A percentile compares a stretch with the other conserved stretches of the same genome.
These are phyloP conservation scores for Aegilops longissima DNA, from an alignment of 176 grass and related monocot genomes.

Conservation along the genomic window DNA sequence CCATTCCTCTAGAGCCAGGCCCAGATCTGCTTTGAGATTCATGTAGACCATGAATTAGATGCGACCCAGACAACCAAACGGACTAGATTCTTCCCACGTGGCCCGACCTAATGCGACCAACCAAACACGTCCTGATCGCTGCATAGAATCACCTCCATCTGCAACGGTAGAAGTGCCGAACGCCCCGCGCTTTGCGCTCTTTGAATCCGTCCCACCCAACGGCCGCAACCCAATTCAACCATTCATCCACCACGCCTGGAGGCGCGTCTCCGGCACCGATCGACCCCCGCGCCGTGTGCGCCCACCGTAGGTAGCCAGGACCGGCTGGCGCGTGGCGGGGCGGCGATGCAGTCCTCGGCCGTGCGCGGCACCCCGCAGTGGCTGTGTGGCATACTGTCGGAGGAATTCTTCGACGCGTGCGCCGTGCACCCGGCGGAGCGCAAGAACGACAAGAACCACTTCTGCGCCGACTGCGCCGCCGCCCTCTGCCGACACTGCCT, in stretches of 20 bases:
- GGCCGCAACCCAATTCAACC: not conserved
- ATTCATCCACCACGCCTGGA: too few relatives aligned
- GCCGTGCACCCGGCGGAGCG: constrained; percentile 36
- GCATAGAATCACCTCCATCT: not conserved
- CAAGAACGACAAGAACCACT: constrained; percentile 65
- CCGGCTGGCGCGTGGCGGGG: not conserved
- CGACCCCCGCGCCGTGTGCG: not conserved
- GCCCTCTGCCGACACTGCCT: constrained; percentile 57
- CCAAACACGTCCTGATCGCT: too few relatives aligned
- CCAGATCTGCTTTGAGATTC: too few relatives aligned
- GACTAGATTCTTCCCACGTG: too few relatives aligned
- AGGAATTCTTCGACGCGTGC: constrained; percentile 59
- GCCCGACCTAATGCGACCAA: too few relatives aligned
- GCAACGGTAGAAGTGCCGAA: not conserved
- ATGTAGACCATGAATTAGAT: too few relatives aligned
- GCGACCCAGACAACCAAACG: too few relatives aligned
- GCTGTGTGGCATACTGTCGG: constrained; percentile 38
- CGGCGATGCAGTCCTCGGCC: constrained; percentile 8
- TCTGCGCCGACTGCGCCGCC: constrained; percentile 49
- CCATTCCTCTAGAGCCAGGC: too few relatives aligned
- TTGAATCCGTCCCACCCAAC: constrained; percentile 14
- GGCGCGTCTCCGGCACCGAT: not conserved
- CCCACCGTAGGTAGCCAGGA: not conserved
- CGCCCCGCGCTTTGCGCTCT: constrained; percentile 32
- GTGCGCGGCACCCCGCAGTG: constrained; percentile 34